Conservation (phyloP, 768 basidiomycete genomes). For the Galerina marginata region DNA sequence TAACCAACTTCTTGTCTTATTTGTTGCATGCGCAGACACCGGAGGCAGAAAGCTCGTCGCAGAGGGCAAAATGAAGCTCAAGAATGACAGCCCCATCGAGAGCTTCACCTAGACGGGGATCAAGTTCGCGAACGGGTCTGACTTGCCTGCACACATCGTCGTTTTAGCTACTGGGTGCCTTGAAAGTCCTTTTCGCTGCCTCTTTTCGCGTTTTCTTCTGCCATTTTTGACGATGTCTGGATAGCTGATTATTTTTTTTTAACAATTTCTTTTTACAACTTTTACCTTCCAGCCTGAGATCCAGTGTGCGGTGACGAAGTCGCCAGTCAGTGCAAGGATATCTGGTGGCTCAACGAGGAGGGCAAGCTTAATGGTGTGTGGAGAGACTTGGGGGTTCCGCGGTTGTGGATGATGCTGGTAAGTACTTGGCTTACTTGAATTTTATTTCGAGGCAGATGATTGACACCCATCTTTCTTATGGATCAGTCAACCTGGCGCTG, state of each 20-base stretch:
- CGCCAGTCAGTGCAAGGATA: conserved; percentile 33
- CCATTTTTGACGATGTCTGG: background rate
- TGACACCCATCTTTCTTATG: background rate
- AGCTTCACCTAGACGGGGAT: conserved; percentile 50
- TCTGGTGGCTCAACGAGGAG: conserved; percentile 71
- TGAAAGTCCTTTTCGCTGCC: background rate
- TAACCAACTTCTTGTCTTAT: too few relatives aligned
- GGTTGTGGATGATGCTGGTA: conserved; percentile 62
- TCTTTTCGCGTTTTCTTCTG: background rate
- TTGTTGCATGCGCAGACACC: conserved; percentile 44
- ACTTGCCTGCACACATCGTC: conserved; percentile 57
- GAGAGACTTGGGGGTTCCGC: conserved; percentile 47
- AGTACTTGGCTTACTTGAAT: background rate
- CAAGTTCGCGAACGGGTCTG: conserved; percentile 53
- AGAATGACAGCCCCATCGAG: conserved; percentile 58
- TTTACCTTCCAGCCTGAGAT: conserved; percentile 46
- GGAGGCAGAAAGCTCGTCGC: conserved; percentile 66
- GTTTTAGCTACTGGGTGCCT: conserved; percentile 64
- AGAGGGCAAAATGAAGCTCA: conserved; percentile 75
- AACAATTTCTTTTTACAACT: too few relatives aligned
- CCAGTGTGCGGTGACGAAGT: conserved; percentile 34
- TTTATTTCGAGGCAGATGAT: background rate
- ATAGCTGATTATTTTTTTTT: background rate
- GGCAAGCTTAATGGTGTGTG: conserved; percentile 57
- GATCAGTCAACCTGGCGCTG: conserved; percentile 58